Base-by-base conservation (phyloP, 2,329 filamentous ascomycete genomes). In the Shiraia sp. region DNA sequence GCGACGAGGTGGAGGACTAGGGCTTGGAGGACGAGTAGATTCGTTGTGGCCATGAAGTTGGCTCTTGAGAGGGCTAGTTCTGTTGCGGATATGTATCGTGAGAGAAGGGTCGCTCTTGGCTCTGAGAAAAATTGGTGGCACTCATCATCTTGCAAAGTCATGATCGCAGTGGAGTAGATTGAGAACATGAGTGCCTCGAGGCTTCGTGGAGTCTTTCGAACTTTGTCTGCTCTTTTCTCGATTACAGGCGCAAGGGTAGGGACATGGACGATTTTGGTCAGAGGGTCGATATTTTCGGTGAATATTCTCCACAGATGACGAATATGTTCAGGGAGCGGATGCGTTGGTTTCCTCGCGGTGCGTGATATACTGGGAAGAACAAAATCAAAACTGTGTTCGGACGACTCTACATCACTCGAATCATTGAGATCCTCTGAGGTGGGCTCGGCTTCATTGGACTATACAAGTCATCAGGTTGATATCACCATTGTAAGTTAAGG, bases 281-380 rank as follows among this genome's bases (percentile, higher is more conserved):
- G 30, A 16, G 49, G 49, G 32, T 52, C 42, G 13, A 50, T 40
- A 24, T 42, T 45, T 7, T 49, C 82, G 8, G 88, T 70, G 51
- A 84, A 89, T 10, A 82, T 74, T 60, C 88, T 83, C 87, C 87
- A 90, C 9, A 90, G 75, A 37, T 77, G 75, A 52, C 86, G 81
- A 26, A 87, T 79, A 16, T 86, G 80, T 10, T 80, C 75, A 0
- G 81, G 77, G 4, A 80, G 72, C 0, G 87, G 86, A 51, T 85
- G 82, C 9, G 84, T 70, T 32, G 75, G 73, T 14, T 76, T 69
- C 32, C 87, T 65, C 51, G 88, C 79, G n/a, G 41, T 37, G 15
- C 39, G 36, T 26, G 31, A n/a, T 27, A 38, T 37, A 12, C 25
- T 44, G 25, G 42, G 45, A 29, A 67, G 49, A 24, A 63, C 50